Percentiles rank a stretch among this genome's conserved stretches.
These are phyloP conservation scores for Apiotrichum siamense DNA, from an alignment of 1,284 basidiomycete species.

Conservation along the genomic window DNA sequence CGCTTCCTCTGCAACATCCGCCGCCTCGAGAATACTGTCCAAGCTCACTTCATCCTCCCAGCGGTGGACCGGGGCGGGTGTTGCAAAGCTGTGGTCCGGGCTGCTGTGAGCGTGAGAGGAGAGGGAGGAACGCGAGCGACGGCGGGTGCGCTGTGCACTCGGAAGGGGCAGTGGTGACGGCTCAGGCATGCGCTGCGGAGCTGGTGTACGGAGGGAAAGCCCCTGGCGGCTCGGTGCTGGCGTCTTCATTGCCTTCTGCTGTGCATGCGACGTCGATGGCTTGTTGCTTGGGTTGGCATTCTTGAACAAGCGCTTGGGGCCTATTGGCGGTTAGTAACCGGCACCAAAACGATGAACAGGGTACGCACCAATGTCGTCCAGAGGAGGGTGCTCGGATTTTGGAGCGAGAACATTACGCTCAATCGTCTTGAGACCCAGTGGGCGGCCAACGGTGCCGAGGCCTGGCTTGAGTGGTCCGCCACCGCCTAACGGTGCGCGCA, in stretches of 20 bases:
- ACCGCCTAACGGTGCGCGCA: conserved; percentile 7
- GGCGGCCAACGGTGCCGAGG: conserved; percentile 4
- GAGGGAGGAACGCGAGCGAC: conserved; percentile 14
- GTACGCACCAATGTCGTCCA: conserved; percentile 14
- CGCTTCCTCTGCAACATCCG: conserved; percentile 8
- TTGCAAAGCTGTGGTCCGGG: background rate
- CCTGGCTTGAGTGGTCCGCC: conserved; percentile 10
- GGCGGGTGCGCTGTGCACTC: conserved; percentile 30
- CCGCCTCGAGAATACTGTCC: conserved; percentile 31
- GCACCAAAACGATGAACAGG: too few species aligned
- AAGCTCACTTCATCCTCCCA: conserved; percentile 40
- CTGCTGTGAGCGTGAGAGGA: conserved; percentile 2
- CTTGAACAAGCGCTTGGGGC: conserved; percentile 18
- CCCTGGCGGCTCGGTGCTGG: conserved; percentile 2
- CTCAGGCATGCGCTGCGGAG: conserved; percentile 1
- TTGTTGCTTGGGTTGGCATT: background rate
- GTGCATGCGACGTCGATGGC: conserved; percentile 1
- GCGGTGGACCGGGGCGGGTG: background rate
- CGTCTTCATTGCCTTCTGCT: conserved; percentile 5
- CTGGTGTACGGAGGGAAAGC: conserved; percentile 15
- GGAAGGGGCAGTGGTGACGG: conserved; percentile 34
- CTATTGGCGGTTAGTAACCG: conserved; percentile 2
- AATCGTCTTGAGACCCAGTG: conserved; percentile 12
- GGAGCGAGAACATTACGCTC: conserved; percentile 15
- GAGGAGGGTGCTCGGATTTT: conserved; percentile 2